These are phyloP conservation scores for Pisolithus marmoratus DNA, from an alignment of 768 basidiomycete species.

Conservation along the genomic window DNA sequence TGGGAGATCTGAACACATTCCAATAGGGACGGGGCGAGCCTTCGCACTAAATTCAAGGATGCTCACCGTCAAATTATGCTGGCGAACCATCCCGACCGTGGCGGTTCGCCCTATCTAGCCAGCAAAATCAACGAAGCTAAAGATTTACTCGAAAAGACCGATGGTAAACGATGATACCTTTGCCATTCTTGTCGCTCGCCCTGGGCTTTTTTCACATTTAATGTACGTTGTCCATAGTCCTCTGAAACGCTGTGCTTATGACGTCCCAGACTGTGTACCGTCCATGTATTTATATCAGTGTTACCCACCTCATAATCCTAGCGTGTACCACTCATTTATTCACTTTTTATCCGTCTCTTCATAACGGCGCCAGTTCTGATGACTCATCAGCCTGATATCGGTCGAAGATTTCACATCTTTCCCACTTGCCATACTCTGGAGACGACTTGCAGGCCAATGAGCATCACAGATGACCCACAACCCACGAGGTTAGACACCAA, in stretches of 20 bases:
- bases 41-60: slow-evolving; percentile 83
- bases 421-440: too few relatives aligned
- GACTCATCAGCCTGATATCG: slow-evolving; percentile 7
- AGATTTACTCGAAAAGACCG: slow-evolving; percentile 81
- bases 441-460: slow-evolving; percentile 18
- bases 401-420: too few relatives aligned
- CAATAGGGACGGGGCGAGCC: slow-evolving; percentile 69
- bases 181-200: background rate
- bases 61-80: slow-evolving; percentile 97
- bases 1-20: background rate
- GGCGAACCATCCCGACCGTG: slow-evolving; percentile 97
- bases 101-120: slow-evolving; percentile 96
- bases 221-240: background rate
- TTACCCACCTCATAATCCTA: slow-evolving; percentile 11
- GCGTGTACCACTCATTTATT: slow-evolving; percentile 13
- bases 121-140: slow-evolving; percentile 99
- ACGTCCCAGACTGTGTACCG: background rate
- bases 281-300: slow-evolving; percentile 19
- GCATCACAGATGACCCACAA: slow-evolving; percentile 45
- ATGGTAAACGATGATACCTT: slow-evolving; percentile 37
- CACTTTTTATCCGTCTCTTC: background rate
- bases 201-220: slow-evolving; percentile 8
- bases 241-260: slow-evolving; percentile 2
- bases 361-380: background rate
- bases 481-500: slow-evolving; percentile 78